phyloP scores from a whole-genome alignment of 352 stramenopile species.

The Phytophthora aleatoria region DNA sequence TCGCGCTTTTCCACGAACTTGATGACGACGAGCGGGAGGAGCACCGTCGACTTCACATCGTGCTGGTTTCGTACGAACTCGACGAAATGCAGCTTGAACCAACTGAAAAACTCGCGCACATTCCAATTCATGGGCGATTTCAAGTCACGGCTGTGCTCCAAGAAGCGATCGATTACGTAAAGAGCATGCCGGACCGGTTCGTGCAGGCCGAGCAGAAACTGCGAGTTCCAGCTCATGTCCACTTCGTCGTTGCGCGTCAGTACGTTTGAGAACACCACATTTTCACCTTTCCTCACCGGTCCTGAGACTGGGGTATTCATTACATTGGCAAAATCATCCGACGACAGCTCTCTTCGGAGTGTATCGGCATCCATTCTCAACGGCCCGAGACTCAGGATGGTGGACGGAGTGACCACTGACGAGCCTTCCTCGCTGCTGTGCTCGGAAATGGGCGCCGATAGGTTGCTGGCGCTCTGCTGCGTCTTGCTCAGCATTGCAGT shows the following conservation, averaged over 20 bases:
- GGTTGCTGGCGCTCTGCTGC: constrained; percentile 29
- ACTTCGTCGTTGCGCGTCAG: constrained; percentile 53
- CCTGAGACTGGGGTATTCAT: constrained; percentile 53
- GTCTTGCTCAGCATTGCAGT: constrained; percentile 31
- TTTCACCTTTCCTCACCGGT: constrained; percentile 41
- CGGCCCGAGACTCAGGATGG: constrained; percentile 27
- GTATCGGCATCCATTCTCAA: constrained; percentile 37
- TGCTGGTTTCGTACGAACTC: constrained; percentile 80
- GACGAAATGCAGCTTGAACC: constrained; percentile 84
- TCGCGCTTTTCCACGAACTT: constrained; percentile 69
- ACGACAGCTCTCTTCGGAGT: constrained; percentile 42
- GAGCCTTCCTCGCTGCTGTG: constrained; percentile 44
- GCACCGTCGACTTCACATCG: constrained; percentile 66
- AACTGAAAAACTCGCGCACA: constrained; percentile 74
- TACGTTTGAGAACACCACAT: constrained; percentile 73
- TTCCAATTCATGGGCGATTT: constrained; percentile 55
- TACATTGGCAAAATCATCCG: constrained; percentile 47
- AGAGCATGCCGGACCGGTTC: constrained; percentile 82
- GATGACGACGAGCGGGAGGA: constrained; percentile 68
- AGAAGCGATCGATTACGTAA: constrained; percentile 83
- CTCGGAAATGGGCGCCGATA: constrained; percentile 47
- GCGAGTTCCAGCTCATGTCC: constrained; percentile 73
- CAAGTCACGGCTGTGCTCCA: constrained; percentile 59
- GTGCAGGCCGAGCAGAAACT: constrained; percentile 77
- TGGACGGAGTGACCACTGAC: constrained; percentile 24